Conservation (phyloP, 306 rosid species). For the Prinsepia uniflora region DNA sequence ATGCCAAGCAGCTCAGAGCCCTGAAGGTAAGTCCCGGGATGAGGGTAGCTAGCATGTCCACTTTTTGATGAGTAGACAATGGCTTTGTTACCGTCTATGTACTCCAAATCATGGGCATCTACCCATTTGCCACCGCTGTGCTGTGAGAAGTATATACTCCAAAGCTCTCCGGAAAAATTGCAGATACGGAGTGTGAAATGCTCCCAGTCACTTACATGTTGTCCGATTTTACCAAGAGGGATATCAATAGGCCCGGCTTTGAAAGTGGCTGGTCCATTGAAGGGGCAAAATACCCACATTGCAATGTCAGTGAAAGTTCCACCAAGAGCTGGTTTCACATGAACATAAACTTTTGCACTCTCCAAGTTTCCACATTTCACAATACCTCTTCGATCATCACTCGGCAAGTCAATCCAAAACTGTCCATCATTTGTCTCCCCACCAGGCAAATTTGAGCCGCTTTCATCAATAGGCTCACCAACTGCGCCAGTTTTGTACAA, state of each 20-base stretch:
- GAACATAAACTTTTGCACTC: slow-evolving; percentile 72
- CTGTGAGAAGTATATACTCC: slow-evolving; percentile 49
- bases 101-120: slow-evolving; percentile 49
- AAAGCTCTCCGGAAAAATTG: slow-evolving; percentile 52
- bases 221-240: slow-evolving; percentile 57
- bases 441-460: slow-evolving; percentile 69
- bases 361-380: slow-evolving; percentile 58
- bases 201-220: slow-evolving; percentile 85
- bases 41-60: slow-evolving; percentile 57
- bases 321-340: slow-evolving; percentile 85
- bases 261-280: slow-evolving; percentile 83
- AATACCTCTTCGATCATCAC: slow-evolving; percentile 44
- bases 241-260: slow-evolving; percentile 52
- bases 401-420: slow-evolving; percentile 86
- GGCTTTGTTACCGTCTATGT: slow-evolving; percentile 44
- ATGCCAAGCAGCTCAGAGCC: slow-evolving; percentile 50
- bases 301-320: slow-evolving; percentile 80
- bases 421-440: slow-evolving; percentile 61
- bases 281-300: slow-evolving; percentile 95
- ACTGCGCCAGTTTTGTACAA: slow-evolving; percentile 42
- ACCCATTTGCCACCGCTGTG: slow-evolving; percentile 62
- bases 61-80: slow-evolving; percentile 44
- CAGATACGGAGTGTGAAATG: slow-evolving; percentile 69
- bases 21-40: slow-evolving; percentile 46
- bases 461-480: slow-evolving; percentile 57